Conservation (phyloP, 306 rosid genomes). For the Vigna trinervia region DNA sequence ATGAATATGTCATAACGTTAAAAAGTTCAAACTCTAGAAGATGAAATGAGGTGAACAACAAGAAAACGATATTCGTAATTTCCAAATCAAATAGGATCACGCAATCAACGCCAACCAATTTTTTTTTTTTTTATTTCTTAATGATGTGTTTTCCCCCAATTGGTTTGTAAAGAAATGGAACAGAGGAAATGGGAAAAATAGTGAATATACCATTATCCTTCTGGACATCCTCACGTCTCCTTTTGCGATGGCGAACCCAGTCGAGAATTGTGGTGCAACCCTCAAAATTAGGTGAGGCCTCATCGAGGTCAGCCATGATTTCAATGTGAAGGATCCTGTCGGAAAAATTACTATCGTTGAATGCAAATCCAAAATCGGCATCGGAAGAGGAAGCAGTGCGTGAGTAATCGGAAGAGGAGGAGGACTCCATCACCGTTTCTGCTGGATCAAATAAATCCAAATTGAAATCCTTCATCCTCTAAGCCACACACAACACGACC, state of each 20-base stretch:
- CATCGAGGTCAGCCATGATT: conserved; percentile 62
- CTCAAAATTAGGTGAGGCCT: conserved; percentile 58
- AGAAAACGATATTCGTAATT: neutral
- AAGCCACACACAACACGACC: neutral
- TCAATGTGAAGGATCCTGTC: conserved; percentile 83
- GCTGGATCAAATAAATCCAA: conserved; percentile 85
- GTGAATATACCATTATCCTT: conserved; percentile 57
- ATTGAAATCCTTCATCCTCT: conserved; percentile 46
- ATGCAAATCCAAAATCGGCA: conserved; percentile 86
- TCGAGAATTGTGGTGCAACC: conserved; percentile 69
- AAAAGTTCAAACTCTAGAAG: neutral
- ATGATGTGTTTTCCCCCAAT: neutral
- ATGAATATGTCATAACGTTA: neutral
- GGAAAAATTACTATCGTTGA: conserved; percentile 87
- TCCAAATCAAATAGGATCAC: neutral
- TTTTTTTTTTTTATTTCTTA: neutral
- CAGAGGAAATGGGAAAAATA: neutral
- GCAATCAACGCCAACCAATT: neutral
- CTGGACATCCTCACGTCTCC: conserved; percentile 74
- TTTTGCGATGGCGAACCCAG: conserved; percentile 84
- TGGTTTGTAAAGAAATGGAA: neutral
- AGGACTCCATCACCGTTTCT: conserved; percentile 60
- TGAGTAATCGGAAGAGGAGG: conserved; percentile 53
- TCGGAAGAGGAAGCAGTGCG: conserved; percentile 63
- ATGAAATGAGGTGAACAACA: neutral